A percentile compares a stretch with the other conserved stretches of the same genome.
Evolutionary conservation across 1,139 yeast species (phyloP).

Genomic region (Williopsis jadinii): DNA sequence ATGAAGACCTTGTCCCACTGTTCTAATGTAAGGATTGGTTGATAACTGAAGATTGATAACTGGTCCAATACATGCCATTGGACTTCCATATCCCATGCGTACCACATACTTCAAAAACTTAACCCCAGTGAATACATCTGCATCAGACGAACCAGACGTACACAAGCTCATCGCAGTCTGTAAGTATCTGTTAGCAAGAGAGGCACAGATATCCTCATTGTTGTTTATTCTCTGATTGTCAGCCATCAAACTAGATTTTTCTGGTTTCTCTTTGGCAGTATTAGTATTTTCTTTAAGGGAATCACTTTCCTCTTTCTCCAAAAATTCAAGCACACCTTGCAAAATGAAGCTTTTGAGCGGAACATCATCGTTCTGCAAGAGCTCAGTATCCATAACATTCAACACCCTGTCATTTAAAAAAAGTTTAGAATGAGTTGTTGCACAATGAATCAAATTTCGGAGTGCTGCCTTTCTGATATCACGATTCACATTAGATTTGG

Average conservation of each 20-base stretch:
- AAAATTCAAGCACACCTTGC: slow-evolving; percentile 48
- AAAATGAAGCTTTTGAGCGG: slow-evolving; percentile 44
- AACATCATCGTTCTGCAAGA: slow-evolving; percentile 26
- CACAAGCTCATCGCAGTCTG: slow-evolving; percentile 42
- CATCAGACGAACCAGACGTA: slow-evolving; percentile 34
- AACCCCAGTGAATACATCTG: slow-evolving; percentile 39
- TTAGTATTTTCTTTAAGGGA: slow-evolving; percentile 33
- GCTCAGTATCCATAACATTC: slow-evolving; percentile 44
- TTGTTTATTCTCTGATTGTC: slow-evolving; percentile 40
- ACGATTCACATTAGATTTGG: slow-evolving; percentile 29
- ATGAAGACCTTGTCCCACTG: slow-evolving; percentile 47
- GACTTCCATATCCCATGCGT: slow-evolving; percentile 66
- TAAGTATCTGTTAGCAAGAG: slow-evolving; percentile 60
- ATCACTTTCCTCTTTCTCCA: slow-evolving; percentile 44
- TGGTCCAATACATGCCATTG: slow-evolving; percentile 60
- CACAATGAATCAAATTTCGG: slow-evolving; percentile 48
- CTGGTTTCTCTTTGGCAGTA: slow-evolving; percentile 28
- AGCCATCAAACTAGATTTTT: slow-evolving; percentile 46
- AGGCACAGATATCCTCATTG: slow-evolving; percentile 67
- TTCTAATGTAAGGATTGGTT: slow-evolving; percentile 33
- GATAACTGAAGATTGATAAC: slow-evolving; percentile 66
- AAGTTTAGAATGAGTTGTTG: slow-evolving; percentile 54
- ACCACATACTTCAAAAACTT: slow-evolving; percentile 49
- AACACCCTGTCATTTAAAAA: slow-evolving; percentile 51
- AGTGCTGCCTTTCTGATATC: slow-evolving; percentile 44